A percentile compares a stretch with the other conserved stretches of the same genome.
phyloP scores from a whole-genome alignment of 768 basidiomycete species.

The Saitozyma sp. region DNA sequence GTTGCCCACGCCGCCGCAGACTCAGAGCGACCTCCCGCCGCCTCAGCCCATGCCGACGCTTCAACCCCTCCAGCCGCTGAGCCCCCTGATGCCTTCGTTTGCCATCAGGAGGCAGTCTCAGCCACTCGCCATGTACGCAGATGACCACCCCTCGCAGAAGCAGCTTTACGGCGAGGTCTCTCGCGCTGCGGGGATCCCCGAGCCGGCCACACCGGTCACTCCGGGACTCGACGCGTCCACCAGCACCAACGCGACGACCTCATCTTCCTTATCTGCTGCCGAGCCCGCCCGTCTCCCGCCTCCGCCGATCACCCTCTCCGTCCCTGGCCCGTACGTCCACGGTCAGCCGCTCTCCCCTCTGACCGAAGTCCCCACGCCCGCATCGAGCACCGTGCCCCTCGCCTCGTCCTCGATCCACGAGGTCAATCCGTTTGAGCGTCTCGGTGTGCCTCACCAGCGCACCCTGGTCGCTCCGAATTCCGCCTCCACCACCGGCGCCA shows the following conservation, averaged over 20 bases:
- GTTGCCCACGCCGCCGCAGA: slow-evolving; percentile 15
- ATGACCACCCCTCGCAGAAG: slow-evolving; percentile 34
- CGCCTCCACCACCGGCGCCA: slow-evolving; percentile 16
- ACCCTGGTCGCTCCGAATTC: slow-evolving; percentile 30
- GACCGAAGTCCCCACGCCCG: slow-evolving; percentile 38
- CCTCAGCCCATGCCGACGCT: slow-evolving; percentile 27
- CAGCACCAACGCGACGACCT: slow-evolving; percentile 12
- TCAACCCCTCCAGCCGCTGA: slow-evolving; percentile 30
- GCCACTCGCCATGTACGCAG: slow-evolving; percentile 33
- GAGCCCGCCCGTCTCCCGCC: slow-evolving; percentile 26
- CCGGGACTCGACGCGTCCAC: slow-evolving; percentile 17
- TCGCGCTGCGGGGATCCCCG: slow-evolving; percentile 31
- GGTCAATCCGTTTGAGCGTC: slow-evolving; percentile 35
- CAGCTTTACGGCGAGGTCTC: slow-evolving; percentile 41
- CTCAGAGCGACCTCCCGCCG: not conserved
- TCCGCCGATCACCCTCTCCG: slow-evolving; percentile 15
- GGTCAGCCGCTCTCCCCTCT: slow-evolving; percentile 42
- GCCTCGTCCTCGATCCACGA: slow-evolving; percentile 3
- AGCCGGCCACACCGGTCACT: slow-evolving; percentile 35
- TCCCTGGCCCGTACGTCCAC: slow-evolving; percentile 39
- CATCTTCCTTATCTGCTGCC: slow-evolving; percentile 29
- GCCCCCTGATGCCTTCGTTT: slow-evolving; percentile 27
- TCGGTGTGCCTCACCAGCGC: slow-evolving; percentile 6
- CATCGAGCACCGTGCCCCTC: slow-evolving; percentile 12
- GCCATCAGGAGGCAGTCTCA: slow-evolving; percentile 23